A percentile compares a stretch with the other conserved stretches of the same genome.
These are phyloP conservation scores for Suhomyces ambrosiae DNA, from an alignment of 1,139 yeast species.

Conservation along the genomic window DNA sequence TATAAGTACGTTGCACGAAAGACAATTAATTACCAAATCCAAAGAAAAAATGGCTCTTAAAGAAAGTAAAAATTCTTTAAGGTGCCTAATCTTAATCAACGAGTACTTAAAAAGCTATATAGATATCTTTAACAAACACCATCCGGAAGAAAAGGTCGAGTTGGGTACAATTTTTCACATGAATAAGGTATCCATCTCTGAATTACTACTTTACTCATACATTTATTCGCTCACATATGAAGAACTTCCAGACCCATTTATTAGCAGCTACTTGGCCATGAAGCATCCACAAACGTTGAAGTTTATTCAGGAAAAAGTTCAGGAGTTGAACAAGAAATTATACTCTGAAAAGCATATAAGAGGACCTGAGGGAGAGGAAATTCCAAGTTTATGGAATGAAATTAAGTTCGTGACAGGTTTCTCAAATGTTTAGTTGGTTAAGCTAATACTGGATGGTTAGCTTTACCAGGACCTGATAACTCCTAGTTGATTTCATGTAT, in stretches of 20 bases:
- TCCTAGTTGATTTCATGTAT: background rate
- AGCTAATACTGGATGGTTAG: no score
- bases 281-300: slow-evolving; percentile 28
- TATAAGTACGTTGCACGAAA: slow-evolving; percentile 54
- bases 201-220: slow-evolving; percentile 44
- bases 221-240: slow-evolving; percentile 34
- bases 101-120: slow-evolving; percentile 28
- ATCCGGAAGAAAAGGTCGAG: slow-evolving; percentile 10
- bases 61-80: slow-evolving; percentile 54
- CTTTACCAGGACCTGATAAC: no score
- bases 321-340: slow-evolving; percentile 13
- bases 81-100: slow-evolving; percentile 48
- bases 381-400: slow-evolving; percentile 43
- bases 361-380: slow-evolving; percentile 30
- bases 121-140: slow-evolving; percentile 5
- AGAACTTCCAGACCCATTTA: slow-evolving; percentile 48
- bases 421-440: background rate
- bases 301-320: slow-evolving; percentile 13
- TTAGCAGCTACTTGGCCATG: slow-evolving; percentile 32
- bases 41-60: slow-evolving; percentile 44
- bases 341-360: slow-evolving; percentile 18
- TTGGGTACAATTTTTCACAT: slow-evolving; percentile 22
- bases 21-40: slow-evolving; percentile 46
- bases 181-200: slow-evolving; percentile 25
- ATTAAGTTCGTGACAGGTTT: slow-evolving; percentile 24